Conservation (phyloP, 148 eudicot species). For the Persicaria tinctoria region DNA sequence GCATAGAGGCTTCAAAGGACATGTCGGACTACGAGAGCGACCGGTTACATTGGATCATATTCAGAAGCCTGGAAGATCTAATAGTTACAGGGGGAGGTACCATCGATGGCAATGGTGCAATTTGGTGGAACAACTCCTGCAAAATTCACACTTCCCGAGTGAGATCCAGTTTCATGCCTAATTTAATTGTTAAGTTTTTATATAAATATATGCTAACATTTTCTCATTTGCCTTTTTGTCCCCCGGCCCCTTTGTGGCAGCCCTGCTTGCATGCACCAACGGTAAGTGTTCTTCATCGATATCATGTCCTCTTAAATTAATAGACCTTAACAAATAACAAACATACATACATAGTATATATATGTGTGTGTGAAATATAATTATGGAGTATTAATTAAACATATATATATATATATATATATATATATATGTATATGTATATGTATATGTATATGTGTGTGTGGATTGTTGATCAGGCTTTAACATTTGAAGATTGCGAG, state of each 20-base stretch:
- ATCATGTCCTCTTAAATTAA: no score
- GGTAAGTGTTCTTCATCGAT: constrained; percentile 28
- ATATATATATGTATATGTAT: no score
- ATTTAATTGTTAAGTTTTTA: no score
- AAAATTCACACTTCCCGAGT: constrained; percentile 48
- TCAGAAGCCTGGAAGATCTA: constrained; percentile 41
- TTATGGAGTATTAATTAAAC: not conserved
- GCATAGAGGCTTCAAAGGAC: constrained; percentile 46
- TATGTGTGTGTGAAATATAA: no score
- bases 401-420: no score
- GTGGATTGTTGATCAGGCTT: constrained; percentile 41
- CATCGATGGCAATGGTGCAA: constrained; percentile 63
- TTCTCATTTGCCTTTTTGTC: not conserved
- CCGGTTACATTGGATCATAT: constrained; percentile 48
- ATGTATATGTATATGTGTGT: not conserved
- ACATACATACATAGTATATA: no score
- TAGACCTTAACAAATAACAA: no score
- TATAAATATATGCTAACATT: not conserved
- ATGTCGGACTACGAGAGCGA: constrained; percentile 37
- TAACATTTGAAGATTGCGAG: constrained; percentile 49
- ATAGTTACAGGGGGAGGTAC: constrained; percentile 62
- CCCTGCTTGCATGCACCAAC: constrained; percentile 79
- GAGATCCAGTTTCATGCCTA: not conserved
- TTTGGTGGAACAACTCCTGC: constrained; percentile 87
- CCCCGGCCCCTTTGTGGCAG: constrained; percentile 30